Evolutionary conservation across 192 early-diverging fungal species (phyloP).

Genomic region (Mortierella antarctica): DNA sequence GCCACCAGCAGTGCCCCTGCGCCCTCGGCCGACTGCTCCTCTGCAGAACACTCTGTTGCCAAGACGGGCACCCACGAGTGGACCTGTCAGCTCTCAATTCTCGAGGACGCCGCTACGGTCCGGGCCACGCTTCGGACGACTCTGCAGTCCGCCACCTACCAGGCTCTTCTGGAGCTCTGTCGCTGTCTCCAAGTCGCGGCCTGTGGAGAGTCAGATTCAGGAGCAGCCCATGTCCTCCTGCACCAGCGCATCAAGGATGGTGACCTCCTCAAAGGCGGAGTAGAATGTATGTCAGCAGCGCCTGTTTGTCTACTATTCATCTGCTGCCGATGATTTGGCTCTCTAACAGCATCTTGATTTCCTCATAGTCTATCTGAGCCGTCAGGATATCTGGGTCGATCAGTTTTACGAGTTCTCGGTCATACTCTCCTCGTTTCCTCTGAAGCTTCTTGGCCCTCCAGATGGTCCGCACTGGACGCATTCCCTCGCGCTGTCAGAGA

Average conservation of each 20-base stretch:
- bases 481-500: slow-evolving; percentile 17
- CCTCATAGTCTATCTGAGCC: slow-evolving; percentile 20
- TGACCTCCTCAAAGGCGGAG: slow-evolving; percentile 17
- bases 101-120: slow-evolving; percentile 20
- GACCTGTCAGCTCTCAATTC: slow-evolving; percentile 33
- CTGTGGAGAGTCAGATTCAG: not conserved
- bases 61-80: slow-evolving; percentile 16
- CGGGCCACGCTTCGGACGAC: slow-evolving; percentile 4
- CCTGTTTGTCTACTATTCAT: not conserved
- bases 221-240: not conserved
- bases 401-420: slow-evolving; percentile 24
- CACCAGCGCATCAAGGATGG: slow-evolving; percentile 19
- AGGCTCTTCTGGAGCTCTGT: not conserved
- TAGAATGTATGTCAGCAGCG: slow-evolving; percentile 16
- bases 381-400: slow-evolving; percentile 9
- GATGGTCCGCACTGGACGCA: slow-evolving; percentile 16
- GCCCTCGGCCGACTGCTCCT: not conserved
- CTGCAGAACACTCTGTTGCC: not conserved
- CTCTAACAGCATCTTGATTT: not conserved
- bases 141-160: not conserved
- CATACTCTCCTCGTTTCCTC: slow-evolving; percentile 21
- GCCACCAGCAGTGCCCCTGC: not conserved
- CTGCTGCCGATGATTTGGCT: not conserved
- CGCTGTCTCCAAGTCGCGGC: slow-evolving; percentile 21
- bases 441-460: slow-evolving; percentile 24